phyloP scores from a whole-genome alignment of 2,329 filamentous ascomycete species.

The Proliferodiscus dingleyae region DNA sequence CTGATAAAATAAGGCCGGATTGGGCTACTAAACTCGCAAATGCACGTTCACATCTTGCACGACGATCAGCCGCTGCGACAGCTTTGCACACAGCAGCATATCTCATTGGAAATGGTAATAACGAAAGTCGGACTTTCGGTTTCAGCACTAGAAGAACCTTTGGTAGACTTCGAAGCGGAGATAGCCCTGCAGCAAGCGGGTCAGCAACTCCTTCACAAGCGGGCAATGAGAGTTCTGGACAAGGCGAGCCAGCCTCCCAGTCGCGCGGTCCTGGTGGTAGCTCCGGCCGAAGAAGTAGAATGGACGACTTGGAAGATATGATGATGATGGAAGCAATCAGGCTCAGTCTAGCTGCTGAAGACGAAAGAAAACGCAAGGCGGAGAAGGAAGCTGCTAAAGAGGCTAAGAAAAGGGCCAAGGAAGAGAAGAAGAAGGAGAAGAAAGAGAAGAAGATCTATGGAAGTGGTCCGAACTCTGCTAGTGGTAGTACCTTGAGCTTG shows the following conservation, averaged over 20 bases:
- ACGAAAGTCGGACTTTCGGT: slow-evolving; percentile 28
- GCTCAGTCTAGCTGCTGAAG: slow-evolving; percentile 83
- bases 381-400: slow-evolving; percentile 79
- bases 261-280: slow-evolving; percentile 28
- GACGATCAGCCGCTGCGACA: slow-evolving; percentile 89
- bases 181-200: slow-evolving; percentile 29
- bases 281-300: slow-evolving; percentile 46
- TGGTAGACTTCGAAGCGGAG: slow-evolving; percentile 27
- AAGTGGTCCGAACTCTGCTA: slow-evolving; percentile 45
- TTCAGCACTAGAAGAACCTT: slow-evolving; percentile 28
- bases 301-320: slow-evolving; percentile 91
- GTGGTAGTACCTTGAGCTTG: slow-evolving; percentile 61
- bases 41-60: slow-evolving; percentile 77
- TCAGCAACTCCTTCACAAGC: slow-evolving; percentile 27
- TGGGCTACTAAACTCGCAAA: slow-evolving; percentile 87
- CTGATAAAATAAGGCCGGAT: slow-evolving; percentile 86
- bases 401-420: slow-evolving; percentile 79
- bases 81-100: slow-evolving; percentile 90
- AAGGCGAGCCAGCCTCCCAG: slow-evolving; percentile 25
- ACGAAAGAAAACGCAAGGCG: slow-evolving; percentile 81
- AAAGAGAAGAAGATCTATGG: slow-evolving; percentile 54
- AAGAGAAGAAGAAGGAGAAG: slow-evolving; percentile 62
- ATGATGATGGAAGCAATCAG: slow-evolving; percentile 98
- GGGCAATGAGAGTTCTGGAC: slow-evolving; percentile 22
- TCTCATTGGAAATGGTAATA: slow-evolving; percentile 60